phyloP scores from a whole-genome alignment of 495 filamentous ascomycete species.

The Rhizodiscina lignyota region DNA sequence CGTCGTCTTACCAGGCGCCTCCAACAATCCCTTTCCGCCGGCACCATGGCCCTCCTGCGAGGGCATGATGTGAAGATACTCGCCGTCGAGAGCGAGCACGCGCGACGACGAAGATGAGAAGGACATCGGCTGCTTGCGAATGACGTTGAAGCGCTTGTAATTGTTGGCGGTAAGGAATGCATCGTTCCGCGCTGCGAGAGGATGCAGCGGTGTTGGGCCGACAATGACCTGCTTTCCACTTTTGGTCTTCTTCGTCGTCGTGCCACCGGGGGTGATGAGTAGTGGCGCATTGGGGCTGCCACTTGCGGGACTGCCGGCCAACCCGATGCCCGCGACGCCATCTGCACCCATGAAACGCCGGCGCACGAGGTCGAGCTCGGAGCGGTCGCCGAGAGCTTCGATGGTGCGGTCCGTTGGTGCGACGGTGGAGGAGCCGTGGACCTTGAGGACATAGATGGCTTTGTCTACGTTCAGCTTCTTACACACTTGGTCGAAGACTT shows the following conservation, averaged over 20 bases:
- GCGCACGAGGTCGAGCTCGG: slow-evolving; percentile 72
- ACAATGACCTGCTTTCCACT: too few species aligned
- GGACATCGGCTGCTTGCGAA: slow-evolving; percentile 85
- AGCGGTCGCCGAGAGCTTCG: slow-evolving; percentile 66
- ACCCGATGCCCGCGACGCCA: slow-evolving; percentile 34
- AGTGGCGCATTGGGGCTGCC: slow-evolving; percentile 64
- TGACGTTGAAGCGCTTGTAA: slow-evolving; percentile 79
- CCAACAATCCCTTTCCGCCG: slow-evolving; percentile 19
- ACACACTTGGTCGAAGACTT: slow-evolving; percentile 82
- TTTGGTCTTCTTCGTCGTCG: slow-evolving; percentile 50
- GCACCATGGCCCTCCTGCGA: slow-evolving; percentile 26
- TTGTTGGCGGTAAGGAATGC: slow-evolving; percentile 40
- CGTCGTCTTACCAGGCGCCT: slow-evolving; percentile 51
- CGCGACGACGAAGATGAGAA: slow-evolving; percentile 73
- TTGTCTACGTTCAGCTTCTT: slow-evolving; percentile 81
- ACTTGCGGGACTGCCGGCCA: slow-evolving; percentile 66
- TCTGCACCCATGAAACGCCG: slow-evolving; percentile 73
- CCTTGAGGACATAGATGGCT: slow-evolving; percentile 72
- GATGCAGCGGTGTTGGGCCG: slow-evolving; percentile 1
- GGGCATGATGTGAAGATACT: slow-evolving; percentile 92
- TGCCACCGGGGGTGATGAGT: slow-evolving; percentile 43
- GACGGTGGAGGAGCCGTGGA: slow-evolving; percentile 68
- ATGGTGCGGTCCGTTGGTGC: slow-evolving; percentile 77
- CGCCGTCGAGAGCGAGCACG: slow-evolving; percentile 78
- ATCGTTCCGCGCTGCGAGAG: background rate